These are phyloP conservation scores for Arachnomyces sp. DNA, from an alignment of 2,329 filamentous ascomycete genomes.

Conservation along the genomic window DNA sequence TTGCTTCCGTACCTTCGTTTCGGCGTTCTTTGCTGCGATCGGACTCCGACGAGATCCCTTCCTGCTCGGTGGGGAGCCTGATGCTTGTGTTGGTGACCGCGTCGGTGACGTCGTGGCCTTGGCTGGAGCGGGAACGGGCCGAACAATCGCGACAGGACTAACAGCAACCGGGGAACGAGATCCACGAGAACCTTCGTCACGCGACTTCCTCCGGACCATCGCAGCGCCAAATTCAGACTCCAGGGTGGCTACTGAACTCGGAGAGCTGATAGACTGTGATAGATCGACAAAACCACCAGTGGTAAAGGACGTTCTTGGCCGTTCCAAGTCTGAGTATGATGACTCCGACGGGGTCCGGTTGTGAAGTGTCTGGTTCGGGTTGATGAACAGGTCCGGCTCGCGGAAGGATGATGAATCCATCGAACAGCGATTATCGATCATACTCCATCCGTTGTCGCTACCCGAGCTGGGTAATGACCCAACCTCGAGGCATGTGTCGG, in stretches of 20 bases:
- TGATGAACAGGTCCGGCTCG: slow-evolving; percentile 67
- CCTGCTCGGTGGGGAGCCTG: slow-evolving; percentile 59
- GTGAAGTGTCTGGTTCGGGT: slow-evolving; percentile 84
- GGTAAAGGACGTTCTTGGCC: slow-evolving; percentile 53
- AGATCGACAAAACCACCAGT: slow-evolving; percentile 73
- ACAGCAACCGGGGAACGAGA: slow-evolving; percentile 43
- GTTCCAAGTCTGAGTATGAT: slow-evolving; percentile 63
- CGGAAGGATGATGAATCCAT: slow-evolving; percentile 60
- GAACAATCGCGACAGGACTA: slow-evolving; percentile 60
- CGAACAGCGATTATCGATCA: slow-evolving; percentile 67
- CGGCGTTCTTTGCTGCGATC: slow-evolving; percentile 69
- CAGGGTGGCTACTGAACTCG: slow-evolving; percentile 66
- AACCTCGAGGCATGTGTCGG: slow-evolving; percentile 75
- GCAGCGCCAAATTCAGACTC: slow-evolving; percentile 45
- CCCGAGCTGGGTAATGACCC: slow-evolving; percentile 71
- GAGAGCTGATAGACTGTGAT: slow-evolving; percentile 72
- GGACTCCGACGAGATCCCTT: slow-evolving; percentile 65
- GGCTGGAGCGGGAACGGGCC: slow-evolving; percentile 52
- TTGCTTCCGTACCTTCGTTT: slow-evolving; percentile 72
- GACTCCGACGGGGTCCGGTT: slow-evolving; percentile 81
- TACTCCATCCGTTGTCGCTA: slow-evolving; percentile 80
- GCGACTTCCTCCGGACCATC: slow-evolving; percentile 32
- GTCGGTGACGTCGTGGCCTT: slow-evolving; percentile 46
- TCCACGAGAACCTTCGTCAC: slow-evolving; percentile 35
- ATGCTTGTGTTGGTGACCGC: slow-evolving; percentile 54